Conservation (phyloP, 1,139 yeast species). For the Hyphopichia wangnamkhiaoensis region DNA sequence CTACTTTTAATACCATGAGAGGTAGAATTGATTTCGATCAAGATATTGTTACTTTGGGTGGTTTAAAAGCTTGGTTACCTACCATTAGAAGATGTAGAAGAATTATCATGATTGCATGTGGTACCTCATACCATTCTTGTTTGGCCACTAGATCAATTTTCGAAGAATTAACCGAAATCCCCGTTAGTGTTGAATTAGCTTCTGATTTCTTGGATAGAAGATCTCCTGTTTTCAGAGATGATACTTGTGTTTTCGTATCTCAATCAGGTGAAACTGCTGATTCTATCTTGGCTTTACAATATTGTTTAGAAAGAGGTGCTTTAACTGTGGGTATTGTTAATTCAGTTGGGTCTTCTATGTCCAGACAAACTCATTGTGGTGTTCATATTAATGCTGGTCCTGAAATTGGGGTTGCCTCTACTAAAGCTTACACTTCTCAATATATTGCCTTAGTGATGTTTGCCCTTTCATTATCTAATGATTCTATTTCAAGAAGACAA, state of each 20-base stretch:
- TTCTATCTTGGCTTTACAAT: conserved; percentile 93
- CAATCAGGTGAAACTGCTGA: conserved; percentile 99
- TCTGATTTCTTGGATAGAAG: conserved; percentile 95
- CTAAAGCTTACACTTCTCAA: conserved; percentile 98
- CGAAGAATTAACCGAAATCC: conserved; percentile 95
- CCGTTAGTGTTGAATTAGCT: conserved; percentile 94
- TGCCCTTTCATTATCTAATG: conserved; percentile 91
- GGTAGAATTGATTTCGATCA: conserved; percentile 95
- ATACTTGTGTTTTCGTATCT: conserved; percentile 94
- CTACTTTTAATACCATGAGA: conserved; percentile 98
- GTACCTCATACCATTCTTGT: conserved; percentile 98
- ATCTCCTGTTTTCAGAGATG: conserved; percentile 97
- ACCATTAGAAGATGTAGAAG: conserved; percentile 94
- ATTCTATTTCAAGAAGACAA: conserved; percentile 70
- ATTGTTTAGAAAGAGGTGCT: conserved; percentile 96
- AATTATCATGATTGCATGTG: conserved; percentile 98
- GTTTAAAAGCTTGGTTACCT: conserved; percentile 79
- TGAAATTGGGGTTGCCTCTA: conserved; percentile 99
- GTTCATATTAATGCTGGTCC: conserved; percentile 99
- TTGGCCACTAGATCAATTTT: conserved; percentile 94
- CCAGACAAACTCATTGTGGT: conserved; percentile 97
- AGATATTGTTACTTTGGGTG: conserved; percentile 80
- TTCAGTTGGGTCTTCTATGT: conserved; percentile 94
- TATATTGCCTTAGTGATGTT: conserved; percentile 96
- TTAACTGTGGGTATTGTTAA: conserved; percentile 93